Percentiles rank a stretch among this genome's conserved stretches.
Evolutionary conservation across 768 basidiomycete species (phyloP).

Genomic region (Tulasnella sp.): DNA sequence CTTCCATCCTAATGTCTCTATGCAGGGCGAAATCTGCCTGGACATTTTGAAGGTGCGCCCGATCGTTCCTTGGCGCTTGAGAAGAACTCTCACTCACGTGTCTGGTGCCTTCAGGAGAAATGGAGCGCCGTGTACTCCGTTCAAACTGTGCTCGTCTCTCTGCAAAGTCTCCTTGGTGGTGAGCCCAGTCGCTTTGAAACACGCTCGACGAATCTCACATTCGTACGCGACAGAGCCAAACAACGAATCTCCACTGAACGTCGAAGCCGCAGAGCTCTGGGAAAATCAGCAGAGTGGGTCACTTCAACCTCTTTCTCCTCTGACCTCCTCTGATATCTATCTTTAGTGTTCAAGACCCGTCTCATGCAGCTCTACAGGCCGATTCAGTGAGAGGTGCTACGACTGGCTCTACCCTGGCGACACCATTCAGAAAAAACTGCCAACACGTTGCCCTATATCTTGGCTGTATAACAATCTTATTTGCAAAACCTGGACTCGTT

Average conservation of each 20-base stretch:
- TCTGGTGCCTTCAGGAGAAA: conserved; percentile 62
- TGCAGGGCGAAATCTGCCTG: conserved; percentile 71
- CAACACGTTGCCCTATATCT: background rate
- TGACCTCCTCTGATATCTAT: background rate
- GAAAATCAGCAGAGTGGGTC: conserved; percentile 45
- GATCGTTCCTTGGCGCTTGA: background rate
- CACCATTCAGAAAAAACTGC: background rate
- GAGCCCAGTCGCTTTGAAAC: conserved; percentile 38
- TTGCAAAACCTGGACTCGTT: too few species aligned
- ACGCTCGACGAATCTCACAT: conserved; percentile 3
- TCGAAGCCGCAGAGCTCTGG: conserved; percentile 86
- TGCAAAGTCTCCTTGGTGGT: conserved; percentile 90
- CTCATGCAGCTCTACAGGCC: conserved; percentile 31
- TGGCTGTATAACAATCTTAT: background rate
- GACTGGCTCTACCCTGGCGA: background rate
- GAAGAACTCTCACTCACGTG: background rate
- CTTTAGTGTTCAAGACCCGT: conserved; percentile 27
- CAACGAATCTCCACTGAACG: conserved; percentile 87
- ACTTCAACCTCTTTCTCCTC: background rate
- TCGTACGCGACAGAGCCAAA: conserved; percentile 70
- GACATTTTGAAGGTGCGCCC: conserved; percentile 80
- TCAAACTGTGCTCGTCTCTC: conserved; percentile 82
- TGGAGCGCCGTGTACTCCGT: conserved; percentile 95
- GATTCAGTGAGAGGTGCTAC: background rate
- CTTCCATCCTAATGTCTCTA: conserved; percentile 90